Conservation (phyloP, 345 rosid genomes). For the Litchi chinensis region DNA sequence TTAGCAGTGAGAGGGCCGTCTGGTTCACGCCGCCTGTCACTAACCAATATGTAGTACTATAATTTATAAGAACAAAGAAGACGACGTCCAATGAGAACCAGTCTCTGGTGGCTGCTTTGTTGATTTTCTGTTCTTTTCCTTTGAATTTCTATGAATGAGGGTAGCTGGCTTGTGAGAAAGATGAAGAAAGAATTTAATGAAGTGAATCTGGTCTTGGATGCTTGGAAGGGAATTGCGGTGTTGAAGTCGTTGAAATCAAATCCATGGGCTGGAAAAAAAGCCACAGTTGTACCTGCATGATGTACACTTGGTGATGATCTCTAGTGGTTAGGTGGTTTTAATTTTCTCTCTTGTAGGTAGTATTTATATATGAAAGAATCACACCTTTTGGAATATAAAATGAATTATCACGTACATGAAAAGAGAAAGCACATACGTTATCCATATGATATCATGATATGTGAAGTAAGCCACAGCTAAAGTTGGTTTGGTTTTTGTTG, state of each 20-base stretch:
- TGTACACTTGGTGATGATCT: too few relatives aligned
- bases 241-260: constrained; percentile 22
- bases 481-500: too few relatives aligned
- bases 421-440: not conserved
- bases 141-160: not conserved
- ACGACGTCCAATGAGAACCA: not conserved
- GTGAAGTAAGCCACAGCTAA: not conserved
- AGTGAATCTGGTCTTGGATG: not conserved
- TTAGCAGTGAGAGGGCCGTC: not conserved
- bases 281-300: too few relatives aligned
- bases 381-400: too few relatives aligned
- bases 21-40: constrained; percentile 7
- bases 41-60: too few relatives aligned
- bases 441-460: not conserved
- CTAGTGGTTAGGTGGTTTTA: too few relatives aligned
- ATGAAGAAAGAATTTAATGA: too few relatives aligned
- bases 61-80: not conserved
- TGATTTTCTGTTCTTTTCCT: not conserved
- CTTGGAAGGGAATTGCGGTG: not conserved
- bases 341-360: too few relatives aligned
- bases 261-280: not conserved
- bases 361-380: too few relatives aligned
- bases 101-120: constrained; percentile 11
- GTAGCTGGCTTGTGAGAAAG: not conserved
- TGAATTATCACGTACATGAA: not conserved